Percentiles rank a stretch among this genome's conserved stretches.
Conservation (phyloP, 2,329 filamentous ascomycete species). For the Paramyrothecium roridum region DNA sequence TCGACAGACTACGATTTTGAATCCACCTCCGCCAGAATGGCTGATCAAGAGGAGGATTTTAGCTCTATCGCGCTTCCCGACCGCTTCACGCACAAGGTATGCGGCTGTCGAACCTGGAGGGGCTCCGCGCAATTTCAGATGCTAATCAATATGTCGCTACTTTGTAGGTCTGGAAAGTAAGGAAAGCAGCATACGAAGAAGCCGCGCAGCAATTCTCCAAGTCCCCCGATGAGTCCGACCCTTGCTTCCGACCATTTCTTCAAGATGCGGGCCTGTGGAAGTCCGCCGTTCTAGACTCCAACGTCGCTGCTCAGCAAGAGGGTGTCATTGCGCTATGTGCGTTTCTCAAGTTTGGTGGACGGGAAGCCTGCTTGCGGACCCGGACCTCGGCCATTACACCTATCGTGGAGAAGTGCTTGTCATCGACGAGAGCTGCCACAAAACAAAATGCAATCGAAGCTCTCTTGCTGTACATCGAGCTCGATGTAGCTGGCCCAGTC, state of each 20-base stretch:
- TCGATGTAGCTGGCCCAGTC: slow-evolving; percentile 80
- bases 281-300: slow-evolving; percentile 86
- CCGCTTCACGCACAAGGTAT: slow-evolving; percentile 78
- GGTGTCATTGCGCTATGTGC: slow-evolving; percentile 83
- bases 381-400: slow-evolving; percentile 70
- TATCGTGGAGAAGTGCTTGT: slow-evolving; percentile 87
- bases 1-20: slow-evolving; percentile 12
- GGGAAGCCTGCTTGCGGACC: slow-evolving; percentile 75
- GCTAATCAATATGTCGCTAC: not conserved
- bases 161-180: slow-evolving; percentile 84
- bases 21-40: slow-evolving; percentile 52
- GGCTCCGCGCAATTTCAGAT: not conserved
- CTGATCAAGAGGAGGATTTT: slow-evolving; percentile 80
- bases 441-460: slow-evolving; percentile 87
- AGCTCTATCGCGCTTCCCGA: slow-evolving; percentile 74
- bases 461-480: slow-evolving; percentile 81
- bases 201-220: slow-evolving; percentile 82
- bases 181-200: slow-evolving; percentile 93
- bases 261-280: slow-evolving; percentile 88
- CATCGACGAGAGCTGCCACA: slow-evolving; percentile 81
- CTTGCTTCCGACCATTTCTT: slow-evolving; percentile 82
- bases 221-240: slow-evolving; percentile 80
- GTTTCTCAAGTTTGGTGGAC: slow-evolving; percentile 87
- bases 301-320: slow-evolving; percentile 95
- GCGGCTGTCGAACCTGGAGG: slow-evolving; percentile 6